A percentile compares a stretch with the other conserved stretches of the same genome.
Evolutionary conservation across 1,284 basidiomycete genomes (phyloP).

Genomic region (Rhodotorula mucilaginosa): DNA sequence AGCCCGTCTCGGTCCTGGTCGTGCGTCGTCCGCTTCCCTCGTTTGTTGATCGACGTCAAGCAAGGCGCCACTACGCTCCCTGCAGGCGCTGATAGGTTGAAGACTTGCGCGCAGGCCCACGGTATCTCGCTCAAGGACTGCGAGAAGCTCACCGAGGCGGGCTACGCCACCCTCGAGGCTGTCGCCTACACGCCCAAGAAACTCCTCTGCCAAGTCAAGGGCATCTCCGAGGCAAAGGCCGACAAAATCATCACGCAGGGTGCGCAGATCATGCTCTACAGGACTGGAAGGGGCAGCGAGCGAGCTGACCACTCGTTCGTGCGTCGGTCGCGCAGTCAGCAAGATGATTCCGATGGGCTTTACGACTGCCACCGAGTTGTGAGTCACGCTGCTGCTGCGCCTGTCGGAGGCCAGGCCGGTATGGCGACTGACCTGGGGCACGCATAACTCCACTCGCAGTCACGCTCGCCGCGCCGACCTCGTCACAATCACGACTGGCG

Average conservation of each 20-base stretch:
- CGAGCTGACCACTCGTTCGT: neutral
- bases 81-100: too few relatives aligned
- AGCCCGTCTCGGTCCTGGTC: slow-evolving; percentile 21
- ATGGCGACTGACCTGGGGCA: too few relatives aligned
- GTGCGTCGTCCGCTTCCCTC: slow-evolving; percentile 12
- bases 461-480: slow-evolving; percentile 93
- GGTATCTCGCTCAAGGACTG: slow-evolving; percentile 89
- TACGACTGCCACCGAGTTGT: slow-evolving; percentile 89
- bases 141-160: slow-evolving; percentile 92
- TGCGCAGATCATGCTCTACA: slow-evolving; percentile 49
- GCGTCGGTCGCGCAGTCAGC: slow-evolving; percentile 60
- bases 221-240: slow-evolving; percentile 95
- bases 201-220: slow-evolving; percentile 83
- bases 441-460: slow-evolving; percentile 46
- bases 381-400: neutral
- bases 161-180: slow-evolving; percentile 89
- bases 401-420: neutral
- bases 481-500: slow-evolving; percentile 95
- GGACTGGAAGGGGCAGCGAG: neutral
- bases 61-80: neutral
- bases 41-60: neutral
- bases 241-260: slow-evolving; percentile 94
- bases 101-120: slow-evolving; percentile 49
- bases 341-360: slow-evolving; percentile 98
- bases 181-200: slow-evolving; percentile 99